Evolutionary conservation across 176 grass and related monocot species (phyloP).

Genomic region (Triticum dicoccoides): DNA sequence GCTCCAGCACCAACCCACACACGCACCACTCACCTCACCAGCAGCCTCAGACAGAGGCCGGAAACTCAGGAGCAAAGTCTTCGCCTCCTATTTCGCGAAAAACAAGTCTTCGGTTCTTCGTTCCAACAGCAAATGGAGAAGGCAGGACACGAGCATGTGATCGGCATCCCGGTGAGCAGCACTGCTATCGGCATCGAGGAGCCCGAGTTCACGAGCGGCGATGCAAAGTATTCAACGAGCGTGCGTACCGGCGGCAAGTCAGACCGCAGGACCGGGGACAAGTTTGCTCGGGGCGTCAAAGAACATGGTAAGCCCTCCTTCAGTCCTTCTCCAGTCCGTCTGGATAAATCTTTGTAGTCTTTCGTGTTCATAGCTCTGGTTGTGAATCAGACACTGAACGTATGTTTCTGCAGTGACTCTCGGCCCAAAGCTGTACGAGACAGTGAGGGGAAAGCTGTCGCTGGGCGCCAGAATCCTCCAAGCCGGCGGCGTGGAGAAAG

Average conservation of each 20-base stretch:
- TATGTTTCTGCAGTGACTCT: conserved; percentile 43
- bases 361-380: not conserved
- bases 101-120: not conserved
- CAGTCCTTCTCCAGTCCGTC: not conserved
- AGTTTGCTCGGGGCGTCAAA: conserved; percentile 54
- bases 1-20: conserved; percentile 11
- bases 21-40: conserved; percentile 9
- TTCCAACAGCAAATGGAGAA: conserved; percentile 32
- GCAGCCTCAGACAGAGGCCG: not conserved
- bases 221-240: not conserved
- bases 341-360: not conserved
- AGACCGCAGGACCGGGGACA: conserved; percentile 2
- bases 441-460: conserved; percentile 75
- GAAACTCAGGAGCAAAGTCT: conserved; percentile 4
- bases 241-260: conserved; percentile 34
- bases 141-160: conserved; percentile 55
- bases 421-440: conserved; percentile 70
- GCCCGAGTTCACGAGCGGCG: conserved; percentile 31
- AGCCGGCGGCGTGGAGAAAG: conserved; percentile 72
- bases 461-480: conserved; percentile 67
- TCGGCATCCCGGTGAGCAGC: conserved; percentile 68
- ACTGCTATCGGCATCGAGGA: conserved; percentile 63
- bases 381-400: not conserved
- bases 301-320: conserved; percentile 58
- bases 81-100: not conserved